A percentile compares a stretch with the other conserved stretches of the same genome.
phyloP scores from a whole-genome alignment of 768 basidiomycete species.

The Lactifluus volemus region DNA sequence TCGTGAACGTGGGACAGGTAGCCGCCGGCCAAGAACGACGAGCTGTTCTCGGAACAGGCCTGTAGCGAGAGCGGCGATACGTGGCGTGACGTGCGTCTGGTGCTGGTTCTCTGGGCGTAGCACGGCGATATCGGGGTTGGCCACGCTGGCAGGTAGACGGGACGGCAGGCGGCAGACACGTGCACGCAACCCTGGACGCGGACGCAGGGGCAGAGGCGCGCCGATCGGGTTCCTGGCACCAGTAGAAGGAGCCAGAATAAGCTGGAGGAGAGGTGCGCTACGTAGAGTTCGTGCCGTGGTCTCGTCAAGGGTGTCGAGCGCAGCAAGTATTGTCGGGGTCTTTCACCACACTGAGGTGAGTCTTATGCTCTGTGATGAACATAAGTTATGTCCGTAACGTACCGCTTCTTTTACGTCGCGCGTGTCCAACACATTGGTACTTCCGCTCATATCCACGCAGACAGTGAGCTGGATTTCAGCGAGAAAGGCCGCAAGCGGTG shows the following conservation, averaged over 20 bases:
- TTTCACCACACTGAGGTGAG: not conserved
- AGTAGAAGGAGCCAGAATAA: not conserved
- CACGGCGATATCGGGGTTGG: conserved; percentile 48
- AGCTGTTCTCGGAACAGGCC: conserved; percentile 49
- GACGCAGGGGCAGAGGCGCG: not conserved
- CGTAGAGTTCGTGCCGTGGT: not conserved
- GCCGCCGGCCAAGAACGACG: conserved; percentile 42
- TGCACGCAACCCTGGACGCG: not conserved
- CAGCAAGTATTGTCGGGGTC: conserved; percentile 4
- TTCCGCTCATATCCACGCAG: not conserved
- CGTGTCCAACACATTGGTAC: not conserved
- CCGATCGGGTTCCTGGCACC: not conserved
- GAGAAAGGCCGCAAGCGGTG: not conserved
- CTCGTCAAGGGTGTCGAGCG: conserved; percentile 10
- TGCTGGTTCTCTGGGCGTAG: conserved; percentile 46
- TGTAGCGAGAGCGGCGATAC: conserved; percentile 42
- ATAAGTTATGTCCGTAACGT: not conserved
- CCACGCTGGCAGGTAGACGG: conserved; percentile 16
- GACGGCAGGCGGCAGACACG: not conserved
- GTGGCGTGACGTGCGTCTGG: conserved; percentile 54
- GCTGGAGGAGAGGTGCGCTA: conserved; percentile 2
- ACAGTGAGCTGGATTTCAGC: not conserved
- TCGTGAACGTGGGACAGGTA: conserved; percentile 11
- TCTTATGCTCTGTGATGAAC: not conserved
- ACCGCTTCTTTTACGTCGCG: conserved; percentile 9